Conservation (phyloP, 495 filamentous ascomycete species). For the Annulohypoxylon stygium region DNA sequence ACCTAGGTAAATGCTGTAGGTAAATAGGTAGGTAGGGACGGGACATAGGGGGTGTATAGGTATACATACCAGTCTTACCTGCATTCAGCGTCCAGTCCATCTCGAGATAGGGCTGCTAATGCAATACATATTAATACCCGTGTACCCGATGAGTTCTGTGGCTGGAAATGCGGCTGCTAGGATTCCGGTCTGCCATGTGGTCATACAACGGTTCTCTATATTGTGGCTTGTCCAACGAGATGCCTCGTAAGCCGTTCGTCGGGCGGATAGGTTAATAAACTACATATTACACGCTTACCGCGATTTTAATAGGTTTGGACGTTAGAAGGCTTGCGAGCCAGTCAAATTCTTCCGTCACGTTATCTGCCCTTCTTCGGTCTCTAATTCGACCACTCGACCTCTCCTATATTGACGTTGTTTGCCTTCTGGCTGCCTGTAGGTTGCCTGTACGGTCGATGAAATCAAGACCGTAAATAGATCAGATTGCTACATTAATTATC, state of each 20-base stretch:
- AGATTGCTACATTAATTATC: slow-evolving; percentile 38
- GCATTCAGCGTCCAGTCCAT: slow-evolving; percentile 2
- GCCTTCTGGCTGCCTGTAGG: slow-evolving; percentile 22
- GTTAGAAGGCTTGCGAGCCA: slow-evolving; percentile 35
- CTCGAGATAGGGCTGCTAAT: slow-evolving; percentile 40
- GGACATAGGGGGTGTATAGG: not conserved
- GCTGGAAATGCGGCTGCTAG: slow-evolving; percentile 45
- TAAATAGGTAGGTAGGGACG: not conserved
- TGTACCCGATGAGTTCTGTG: slow-evolving; percentile 36
- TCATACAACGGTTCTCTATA: slow-evolving; percentile 49
- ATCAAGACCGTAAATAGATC: slow-evolving; percentile 34
- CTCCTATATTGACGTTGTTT: slow-evolving; percentile 34
- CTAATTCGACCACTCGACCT: slow-evolving; percentile 44
- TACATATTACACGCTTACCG: slow-evolving; percentile 45
- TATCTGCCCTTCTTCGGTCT: slow-evolving; percentile 29
- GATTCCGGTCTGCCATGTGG: slow-evolving; percentile 44
- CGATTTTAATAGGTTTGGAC: slow-evolving; percentile 41
- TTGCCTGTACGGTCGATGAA: slow-evolving; percentile 34
- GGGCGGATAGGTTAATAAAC: slow-evolving; percentile 43
- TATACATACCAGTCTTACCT: slow-evolving; percentile 21
- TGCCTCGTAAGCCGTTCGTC: slow-evolving; percentile 25
- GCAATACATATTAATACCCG: slow-evolving; percentile 26
- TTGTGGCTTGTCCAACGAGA: slow-evolving; percentile 44
- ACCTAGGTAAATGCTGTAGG: not conserved
- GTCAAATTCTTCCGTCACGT: slow-evolving; percentile 35